A percentile compares a stretch with the other conserved stretches of the same genome.
These are phyloP conservation scores for Fusarium sp. DNA, from an alignment of 2,329 filamentous ascomycete species.

Conservation along the genomic window DNA sequence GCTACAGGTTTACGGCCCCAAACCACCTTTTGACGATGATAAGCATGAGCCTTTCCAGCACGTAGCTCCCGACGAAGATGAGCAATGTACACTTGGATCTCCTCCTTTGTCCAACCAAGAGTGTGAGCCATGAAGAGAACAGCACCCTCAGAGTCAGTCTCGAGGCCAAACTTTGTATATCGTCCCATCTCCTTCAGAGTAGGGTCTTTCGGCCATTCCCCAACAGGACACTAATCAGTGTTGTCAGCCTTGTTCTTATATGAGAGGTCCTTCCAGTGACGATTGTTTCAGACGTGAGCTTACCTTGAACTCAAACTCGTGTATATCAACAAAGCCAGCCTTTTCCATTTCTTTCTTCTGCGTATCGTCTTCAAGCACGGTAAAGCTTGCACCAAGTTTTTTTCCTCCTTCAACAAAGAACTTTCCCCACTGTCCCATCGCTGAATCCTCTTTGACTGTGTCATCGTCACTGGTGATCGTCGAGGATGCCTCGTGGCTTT, in stretches of 20 bases:
- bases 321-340: neutral
- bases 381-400: neutral
- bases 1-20: neutral
- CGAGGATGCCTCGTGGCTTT: neutral
- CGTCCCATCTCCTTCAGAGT: neutral
- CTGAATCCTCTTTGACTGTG: neutral
- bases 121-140: neutral
- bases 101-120: neutral
- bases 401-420: neutral
- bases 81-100: neutral
- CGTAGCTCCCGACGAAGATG: neutral
- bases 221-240: neutral
- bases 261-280: neutral
- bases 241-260: neutral
- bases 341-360: neutral
- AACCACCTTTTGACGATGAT: neutral
- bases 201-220: neutral
- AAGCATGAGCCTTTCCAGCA: neutral
- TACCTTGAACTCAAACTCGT: conserved; percentile 1
- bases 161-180: neutral
- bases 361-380: neutral
- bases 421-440: neutral
- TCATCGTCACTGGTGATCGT: neutral
- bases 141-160: neutral
- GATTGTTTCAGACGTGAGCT: neutral